Percentiles rank a stretch among this genome's conserved stretches.
These are phyloP conservation scores for Starmerella floris DNA, from an alignment of 805 yeast species.

Conservation along the genomic window DNA sequence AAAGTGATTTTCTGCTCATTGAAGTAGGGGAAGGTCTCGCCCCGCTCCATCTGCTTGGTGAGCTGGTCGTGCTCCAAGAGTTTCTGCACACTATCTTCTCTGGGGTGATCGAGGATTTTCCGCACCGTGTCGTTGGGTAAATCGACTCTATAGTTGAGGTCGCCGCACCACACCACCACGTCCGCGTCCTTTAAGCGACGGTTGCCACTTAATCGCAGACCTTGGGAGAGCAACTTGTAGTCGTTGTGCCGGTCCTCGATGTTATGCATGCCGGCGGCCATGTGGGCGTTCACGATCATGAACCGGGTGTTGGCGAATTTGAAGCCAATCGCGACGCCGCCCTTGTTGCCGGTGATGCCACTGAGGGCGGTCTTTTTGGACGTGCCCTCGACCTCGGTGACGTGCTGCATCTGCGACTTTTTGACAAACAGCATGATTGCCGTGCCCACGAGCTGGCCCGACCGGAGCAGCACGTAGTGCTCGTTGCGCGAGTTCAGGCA, in stretches of 20 bases:
- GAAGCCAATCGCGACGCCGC: constrained; percentile 87
- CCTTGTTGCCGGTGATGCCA: constrained; percentile 94
- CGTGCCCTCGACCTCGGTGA: constrained; percentile 87
- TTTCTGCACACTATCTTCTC: constrained; percentile 14
- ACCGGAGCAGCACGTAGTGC: constrained; percentile 55
- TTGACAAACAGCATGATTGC: constrained; percentile 59
- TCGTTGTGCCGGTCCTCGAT: constrained; percentile 77
- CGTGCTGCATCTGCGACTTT: constrained; percentile 41
- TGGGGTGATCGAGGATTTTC: constrained; percentile 33
- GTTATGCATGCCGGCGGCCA: constrained; percentile 83
- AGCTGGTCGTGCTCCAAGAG: constrained; percentile 68
- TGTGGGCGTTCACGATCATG: constrained; percentile 77
- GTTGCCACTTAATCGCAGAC: constrained; percentile 68
- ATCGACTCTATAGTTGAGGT: constrained; percentile 69
- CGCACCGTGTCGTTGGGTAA: constrained; percentile 66
- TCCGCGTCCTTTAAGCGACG: constrained; percentile 71
- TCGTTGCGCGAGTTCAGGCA: constrained; percentile 45
- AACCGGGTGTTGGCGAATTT: constrained; percentile 66
- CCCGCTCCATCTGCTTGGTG: constrained; percentile 53
- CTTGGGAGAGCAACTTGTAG: constrained; percentile 58
- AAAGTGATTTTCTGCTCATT: constrained; percentile 66
- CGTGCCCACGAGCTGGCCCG: constrained; percentile 85
- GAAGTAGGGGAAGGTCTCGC: constrained; percentile 62
- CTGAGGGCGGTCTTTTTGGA: constrained; percentile 90
- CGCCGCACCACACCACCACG: constrained; percentile 86